phyloP scores from a whole-genome alignment of 371 early-diverging fungal species.

The Syncephalastrum contaminatum region DNA sequence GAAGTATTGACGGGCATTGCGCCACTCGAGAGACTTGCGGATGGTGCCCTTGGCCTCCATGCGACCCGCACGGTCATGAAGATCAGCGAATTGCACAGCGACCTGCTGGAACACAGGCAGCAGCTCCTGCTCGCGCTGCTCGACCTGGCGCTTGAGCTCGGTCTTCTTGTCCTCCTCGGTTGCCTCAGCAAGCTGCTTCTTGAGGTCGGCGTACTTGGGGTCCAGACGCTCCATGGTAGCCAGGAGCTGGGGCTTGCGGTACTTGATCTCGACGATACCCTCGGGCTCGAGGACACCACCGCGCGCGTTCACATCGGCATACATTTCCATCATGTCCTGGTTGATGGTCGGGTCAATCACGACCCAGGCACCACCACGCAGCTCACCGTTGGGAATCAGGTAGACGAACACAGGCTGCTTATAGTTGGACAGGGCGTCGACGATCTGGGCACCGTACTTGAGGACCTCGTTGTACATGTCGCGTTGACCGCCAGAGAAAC shows the following conservation, averaged over 20 bases:
- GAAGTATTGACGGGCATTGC: conserved; percentile 82
- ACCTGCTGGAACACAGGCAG: conserved; percentile 92
- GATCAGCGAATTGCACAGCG: conserved; percentile 96
- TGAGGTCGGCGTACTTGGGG: conserved; percentile 69
- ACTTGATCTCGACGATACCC: conserved; percentile 99
- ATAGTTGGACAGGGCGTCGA: conserved; percentile 93
- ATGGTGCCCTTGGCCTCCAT: conserved; percentile 95
- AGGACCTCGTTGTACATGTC: conserved; percentile 98
- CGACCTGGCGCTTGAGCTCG: conserved; percentile 68
- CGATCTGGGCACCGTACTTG: conserved; percentile 97
- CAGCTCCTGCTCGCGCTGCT: conserved; percentile 82
- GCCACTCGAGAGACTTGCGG: conserved; percentile 80
- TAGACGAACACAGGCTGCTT: conserved; percentile 98
- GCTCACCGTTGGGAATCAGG: conserved; percentile 91
- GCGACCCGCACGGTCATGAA: conserved; percentile 96
- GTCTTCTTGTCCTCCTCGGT: conserved; percentile 48
- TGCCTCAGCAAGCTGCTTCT: conserved; percentile 59
- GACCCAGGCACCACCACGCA: conserved; percentile 99
- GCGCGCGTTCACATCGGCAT: conserved; percentile 88
- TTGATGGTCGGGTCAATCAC: conserved; percentile 99
- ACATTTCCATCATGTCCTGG: conserved; percentile 97
- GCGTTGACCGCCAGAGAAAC: conserved; percentile 98
- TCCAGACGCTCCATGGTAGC: conserved; percentile 94
- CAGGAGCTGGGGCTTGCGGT: conserved; percentile 88
- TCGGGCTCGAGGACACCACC: conserved; percentile 98